Percentiles rank a stretch among this genome's conserved stretches.
phyloP scores from a whole-genome alignment of 208 protist genomes.

The Leishmania tropica region DNA sequence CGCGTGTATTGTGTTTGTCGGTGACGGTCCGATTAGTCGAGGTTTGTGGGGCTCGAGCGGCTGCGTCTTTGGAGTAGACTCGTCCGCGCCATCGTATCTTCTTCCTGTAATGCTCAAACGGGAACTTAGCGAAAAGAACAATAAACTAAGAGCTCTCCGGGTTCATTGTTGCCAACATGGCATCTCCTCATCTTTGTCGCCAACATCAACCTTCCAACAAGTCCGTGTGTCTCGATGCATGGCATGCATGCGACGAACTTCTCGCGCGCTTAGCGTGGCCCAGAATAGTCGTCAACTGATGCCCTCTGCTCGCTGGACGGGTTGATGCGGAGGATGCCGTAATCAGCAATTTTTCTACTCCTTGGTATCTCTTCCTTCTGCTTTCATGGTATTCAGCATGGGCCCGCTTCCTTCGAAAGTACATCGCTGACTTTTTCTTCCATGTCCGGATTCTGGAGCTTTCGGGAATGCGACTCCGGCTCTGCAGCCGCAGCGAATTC shows the following conservation, averaged over 20 bases:
- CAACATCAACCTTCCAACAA: neutral
- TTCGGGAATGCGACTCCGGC: conserved; percentile 33
- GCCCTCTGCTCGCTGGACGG: neutral
- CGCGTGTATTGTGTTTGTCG: neutral
- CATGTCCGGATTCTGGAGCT: conserved; percentile 81
- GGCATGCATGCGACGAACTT: neutral
- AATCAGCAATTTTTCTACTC: neutral
- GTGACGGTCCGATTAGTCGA: neutral
- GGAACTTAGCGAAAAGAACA: neutral
- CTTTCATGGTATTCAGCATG: neutral
- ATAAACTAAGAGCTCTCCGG: neutral
- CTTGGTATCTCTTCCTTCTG: neutral
- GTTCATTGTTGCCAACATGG: neutral
- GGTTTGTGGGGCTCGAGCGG: neutral
- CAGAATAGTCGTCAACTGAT: neutral
- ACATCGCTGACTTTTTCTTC: conserved; percentile 2
- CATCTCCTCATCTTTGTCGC: neutral
- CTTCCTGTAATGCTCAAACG: conserved; percentile 2
- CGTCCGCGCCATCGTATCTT: neutral
- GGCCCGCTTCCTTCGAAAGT: neutral
- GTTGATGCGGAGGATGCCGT: neutral
- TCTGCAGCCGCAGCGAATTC: neutral
- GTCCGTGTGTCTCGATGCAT: neutral
- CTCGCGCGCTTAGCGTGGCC: neutral
- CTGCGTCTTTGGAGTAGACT: neutral